Percentiles rank a stretch among this genome's conserved stretches.
phyloP scores from a whole-genome alignment of 441 rosid species.

The Adansonia madagascariensis region DNA sequence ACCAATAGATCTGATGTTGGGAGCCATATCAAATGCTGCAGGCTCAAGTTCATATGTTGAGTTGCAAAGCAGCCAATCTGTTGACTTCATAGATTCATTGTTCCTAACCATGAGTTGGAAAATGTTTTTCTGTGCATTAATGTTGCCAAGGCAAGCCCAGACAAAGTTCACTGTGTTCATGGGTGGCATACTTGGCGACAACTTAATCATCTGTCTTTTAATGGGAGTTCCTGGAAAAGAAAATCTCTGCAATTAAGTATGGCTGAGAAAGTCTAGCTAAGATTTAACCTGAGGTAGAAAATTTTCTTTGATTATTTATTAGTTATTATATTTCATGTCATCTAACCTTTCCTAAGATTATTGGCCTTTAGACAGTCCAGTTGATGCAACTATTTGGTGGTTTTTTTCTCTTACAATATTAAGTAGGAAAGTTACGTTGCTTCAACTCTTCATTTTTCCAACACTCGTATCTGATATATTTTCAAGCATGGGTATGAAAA shows the following conservation, averaged over 20 bases:
- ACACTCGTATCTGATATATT: too few relatives aligned
- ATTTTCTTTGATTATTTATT: background rate
- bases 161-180: conserved; percentile 17
- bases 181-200: conserved; percentile 9
- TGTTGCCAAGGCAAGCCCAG: conserved; percentile 18
- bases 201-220: conserved; percentile 1
- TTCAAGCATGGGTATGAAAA: too few relatives aligned
- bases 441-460: too few relatives aligned
- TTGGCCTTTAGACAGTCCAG: background rate
- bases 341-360: background rate
- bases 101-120: conserved; percentile 20
- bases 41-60: conserved; percentile 16
- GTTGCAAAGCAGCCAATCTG: conserved; percentile 24
- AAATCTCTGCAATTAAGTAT: background rate
- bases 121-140: conserved; percentile 8
- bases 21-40: background rate
- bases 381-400: background rate
- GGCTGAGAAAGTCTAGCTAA: background rate
- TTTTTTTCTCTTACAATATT: background rate
- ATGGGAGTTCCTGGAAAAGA: conserved; percentile 2
- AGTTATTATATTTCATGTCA: background rate
- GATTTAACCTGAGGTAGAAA: background rate
- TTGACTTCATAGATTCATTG: conserved; percentile 19
- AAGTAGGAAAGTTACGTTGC: background rate
- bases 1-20: conserved; percentile 6